Conservation (phyloP, 2,329 filamentous ascomycete genomes). For the Grosmannia huntii region DNA sequence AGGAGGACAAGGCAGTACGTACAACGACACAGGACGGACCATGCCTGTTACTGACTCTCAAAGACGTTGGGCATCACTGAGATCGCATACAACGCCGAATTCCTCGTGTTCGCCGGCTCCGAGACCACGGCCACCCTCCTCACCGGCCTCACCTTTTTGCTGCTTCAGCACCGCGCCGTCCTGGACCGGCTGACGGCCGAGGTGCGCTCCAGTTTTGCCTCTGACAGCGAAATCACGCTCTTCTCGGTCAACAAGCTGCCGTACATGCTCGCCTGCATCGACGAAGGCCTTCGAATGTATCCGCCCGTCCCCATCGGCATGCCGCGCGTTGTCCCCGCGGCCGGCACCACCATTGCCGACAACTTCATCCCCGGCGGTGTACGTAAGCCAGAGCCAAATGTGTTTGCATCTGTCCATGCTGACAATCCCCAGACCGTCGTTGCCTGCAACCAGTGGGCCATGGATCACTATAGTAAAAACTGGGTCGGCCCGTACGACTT, state of each 20-base stretch:
- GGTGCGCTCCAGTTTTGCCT: slow-evolving; percentile 16
- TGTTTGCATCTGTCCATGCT: slow-evolving; percentile 23
- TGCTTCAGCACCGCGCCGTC: slow-evolving; percentile 14
- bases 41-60: too few species aligned
- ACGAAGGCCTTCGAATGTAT: slow-evolving; percentile 10
- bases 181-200: slow-evolving; percentile 15
- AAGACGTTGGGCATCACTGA: neutral
- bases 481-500: slow-evolving; percentile 22
- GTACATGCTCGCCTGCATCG: slow-evolving; percentile 10
- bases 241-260: slow-evolving; percentile 3
- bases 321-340: slow-evolving; percentile 8
- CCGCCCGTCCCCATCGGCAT: slow-evolving; percentile 10
- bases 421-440: slow-evolving; percentile 16
- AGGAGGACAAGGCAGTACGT: neutral
- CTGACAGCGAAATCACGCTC: slow-evolving; percentile 15
- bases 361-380: slow-evolving; percentile 19
- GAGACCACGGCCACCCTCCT: slow-evolving; percentile 34
- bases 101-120: slow-evolving; percentile 24
- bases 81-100: neutral
- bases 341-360: slow-evolving; percentile 19
- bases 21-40: too few species aligned
- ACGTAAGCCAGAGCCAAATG: slow-evolving; percentile 19
- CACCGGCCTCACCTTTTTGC: slow-evolving; percentile 17
- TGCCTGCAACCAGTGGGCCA: slow-evolving; percentile 14
- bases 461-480: slow-evolving; percentile 23